Evolutionary conservation across 495 filamentous ascomycete genomes (phyloP).

Genomic region (Evernia prunastri): DNA sequence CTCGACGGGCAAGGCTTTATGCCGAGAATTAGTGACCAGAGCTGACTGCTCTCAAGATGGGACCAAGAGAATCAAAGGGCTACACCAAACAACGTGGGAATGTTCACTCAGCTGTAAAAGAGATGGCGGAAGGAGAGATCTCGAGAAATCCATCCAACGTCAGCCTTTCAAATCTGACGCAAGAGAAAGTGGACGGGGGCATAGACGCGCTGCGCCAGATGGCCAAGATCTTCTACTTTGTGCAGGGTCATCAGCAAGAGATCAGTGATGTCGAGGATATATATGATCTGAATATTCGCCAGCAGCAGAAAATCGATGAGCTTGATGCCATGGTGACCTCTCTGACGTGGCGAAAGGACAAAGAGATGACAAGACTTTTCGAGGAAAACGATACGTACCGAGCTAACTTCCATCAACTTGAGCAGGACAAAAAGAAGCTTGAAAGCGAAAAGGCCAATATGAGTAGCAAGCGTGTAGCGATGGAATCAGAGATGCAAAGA

Average conservation of each 20-base stretch:
- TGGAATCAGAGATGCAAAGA: neutral
- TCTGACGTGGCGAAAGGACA: neutral
- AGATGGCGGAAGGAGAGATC: neutral
- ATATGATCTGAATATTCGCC: constrained; percentile 4
- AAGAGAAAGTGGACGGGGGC: neutral
- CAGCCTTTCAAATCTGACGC: neutral
- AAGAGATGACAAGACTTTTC: constrained; percentile 6
- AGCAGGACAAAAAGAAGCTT: constrained; percentile 1
- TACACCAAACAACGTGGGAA: neutral
- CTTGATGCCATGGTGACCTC: constrained; percentile 1
- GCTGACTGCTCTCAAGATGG: constrained; percentile 3
- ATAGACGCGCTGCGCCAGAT: neutral
- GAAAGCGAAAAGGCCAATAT: neutral
- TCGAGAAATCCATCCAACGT: constrained; percentile 2
- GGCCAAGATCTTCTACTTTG: constrained; percentile 2
- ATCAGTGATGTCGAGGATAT: constrained; percentile 8
- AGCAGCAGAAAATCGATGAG: constrained; percentile 6
- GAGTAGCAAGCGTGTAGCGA: neutral
- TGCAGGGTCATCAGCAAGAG: neutral
- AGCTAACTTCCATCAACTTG: neutral
- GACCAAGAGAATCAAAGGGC: neutral
- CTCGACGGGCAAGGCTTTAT: neutral
- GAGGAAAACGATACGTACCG: constrained; percentile 3
- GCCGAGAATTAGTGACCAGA: neutral
- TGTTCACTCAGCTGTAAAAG: neutral